A percentile compares a stretch with the other conserved stretches of the same genome.
Evolutionary conservation across 2,329 filamentous ascomycete genomes (phyloP).

Genomic region (Ophiostoma sp.): DNA sequence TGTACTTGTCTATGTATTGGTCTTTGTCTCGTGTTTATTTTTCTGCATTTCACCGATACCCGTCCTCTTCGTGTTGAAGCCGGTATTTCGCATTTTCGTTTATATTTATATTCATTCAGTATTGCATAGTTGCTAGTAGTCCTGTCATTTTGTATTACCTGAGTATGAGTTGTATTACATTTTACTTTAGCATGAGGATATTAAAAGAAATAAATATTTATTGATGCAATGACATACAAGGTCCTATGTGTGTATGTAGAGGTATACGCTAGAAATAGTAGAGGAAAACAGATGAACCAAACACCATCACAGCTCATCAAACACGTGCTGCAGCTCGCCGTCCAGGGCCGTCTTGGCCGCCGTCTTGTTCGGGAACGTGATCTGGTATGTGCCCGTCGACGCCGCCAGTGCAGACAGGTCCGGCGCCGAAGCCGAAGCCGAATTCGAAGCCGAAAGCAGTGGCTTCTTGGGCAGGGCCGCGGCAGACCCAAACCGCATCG

Average conservation of each 20-base stretch:
- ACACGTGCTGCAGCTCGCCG: constrained; percentile 20
- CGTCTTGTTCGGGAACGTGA: constrained; percentile 18
- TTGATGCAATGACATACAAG: not conserved
- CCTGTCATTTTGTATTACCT: not conserved
- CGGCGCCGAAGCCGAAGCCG: not conserved
- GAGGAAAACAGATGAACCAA: not conserved
- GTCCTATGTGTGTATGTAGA: not conserved
- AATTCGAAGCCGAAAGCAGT: no score
- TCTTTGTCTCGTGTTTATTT: not conserved
- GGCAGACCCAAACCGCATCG: constrained; percentile 15
- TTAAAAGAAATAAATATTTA: not conserved
- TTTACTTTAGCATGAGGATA: not conserved
- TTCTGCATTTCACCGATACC: not conserved
- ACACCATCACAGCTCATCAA: constrained; percentile 24
- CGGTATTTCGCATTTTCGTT: not conserved
- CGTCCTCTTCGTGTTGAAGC: not conserved
- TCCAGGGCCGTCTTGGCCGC: not conserved
- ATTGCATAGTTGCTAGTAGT: not conserved
- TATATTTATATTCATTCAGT: not conserved
- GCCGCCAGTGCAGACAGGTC: constrained; percentile 8
- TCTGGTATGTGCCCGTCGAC: constrained; percentile 5
- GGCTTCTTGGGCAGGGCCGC: no score
- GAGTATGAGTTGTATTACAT: not conserved
- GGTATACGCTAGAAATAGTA: not conserved
- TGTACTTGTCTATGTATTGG: not conserved